Evolutionary conservation across 2,329 filamentous ascomycete species (phyloP), one percentile per base, ranked within the genome.

Genomic region (Talaromyces sp.): DNA sequence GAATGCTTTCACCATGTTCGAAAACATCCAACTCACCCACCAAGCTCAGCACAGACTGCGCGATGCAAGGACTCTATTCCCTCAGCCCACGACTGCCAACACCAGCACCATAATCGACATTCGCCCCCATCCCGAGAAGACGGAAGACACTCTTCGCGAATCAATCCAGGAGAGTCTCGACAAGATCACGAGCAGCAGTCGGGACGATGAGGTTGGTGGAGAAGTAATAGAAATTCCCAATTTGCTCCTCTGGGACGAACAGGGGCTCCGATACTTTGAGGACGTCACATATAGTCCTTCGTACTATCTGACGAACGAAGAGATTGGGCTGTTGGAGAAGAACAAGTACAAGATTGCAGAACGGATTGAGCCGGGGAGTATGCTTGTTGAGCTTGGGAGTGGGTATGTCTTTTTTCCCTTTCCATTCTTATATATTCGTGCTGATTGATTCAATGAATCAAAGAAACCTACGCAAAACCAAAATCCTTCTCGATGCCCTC

Each of bases 401-500:
- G 55, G 55, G 55, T 57, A 28, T 10, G 48, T 37, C 22, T 58
- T 19, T 35, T 54, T 22, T 5, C 15, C 8, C 2, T 52, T 17
- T 7, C 15, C n/a, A 9, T 4, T 11, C n/a, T 8, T 4, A 7
- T 28, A n/a, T 9, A 25, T 35, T 3, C 11, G 31, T 19, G n/a
- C 46, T 50, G 11, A 50, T 19, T 39, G 1, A 21, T 19, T n/a
- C n/a, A n/a, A n/a, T n/a, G n/a, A n/a, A n/a, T n/a, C n/a, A 15
- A 28, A 53, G 51, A n/a, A 53, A 43, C 22, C 80, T 96, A 48
- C 87, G 91, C 63, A 96, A 96, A 76, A 85, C 95, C 62, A 87
- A 43, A 21, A 84, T 95, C 61, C 79, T 96, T 5, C 80, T 96
- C 35, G 82, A 89, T 65, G 89, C 90, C 1, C 82, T 96, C 56